Conservation (phyloP, 345 rosid genomes). For the Cochlearia excelsa region DNA sequence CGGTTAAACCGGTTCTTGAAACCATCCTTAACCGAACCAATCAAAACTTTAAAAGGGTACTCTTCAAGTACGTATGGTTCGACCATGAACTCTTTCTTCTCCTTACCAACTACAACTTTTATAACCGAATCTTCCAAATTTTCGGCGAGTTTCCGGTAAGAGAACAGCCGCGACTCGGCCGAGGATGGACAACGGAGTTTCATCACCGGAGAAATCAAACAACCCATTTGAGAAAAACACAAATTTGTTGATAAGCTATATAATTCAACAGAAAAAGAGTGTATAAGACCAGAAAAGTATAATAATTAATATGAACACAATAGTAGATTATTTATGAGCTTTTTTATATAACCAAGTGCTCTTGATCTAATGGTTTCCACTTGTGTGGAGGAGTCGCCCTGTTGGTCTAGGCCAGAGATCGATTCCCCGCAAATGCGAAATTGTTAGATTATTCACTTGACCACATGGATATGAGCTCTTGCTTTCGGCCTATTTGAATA, state of each 20-base stretch:
- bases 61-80: conserved; percentile 63
- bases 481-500: too few species aligned
- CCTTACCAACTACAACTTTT: conserved; percentile 79
- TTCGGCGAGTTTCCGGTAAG: conserved; percentile 42
- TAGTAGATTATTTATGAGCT: too few species aligned
- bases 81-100: conserved; percentile 67
- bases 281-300: too few species aligned
- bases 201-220: conserved; percentile 60
- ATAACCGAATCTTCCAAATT: conserved; percentile 36
- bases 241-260: background rate
- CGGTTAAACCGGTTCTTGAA: conserved; percentile 11
- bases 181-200: conserved; percentile 42
- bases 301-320: too few species aligned
- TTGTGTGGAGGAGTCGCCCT: too few species aligned
- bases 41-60: conserved; percentile 58
- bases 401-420: too few species aligned
- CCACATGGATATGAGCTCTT: too few species aligned
- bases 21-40: conserved; percentile 36
- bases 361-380: too few species aligned
- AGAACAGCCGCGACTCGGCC: conserved; percentile 37
- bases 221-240: conserved; percentile 46
- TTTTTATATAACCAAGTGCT: too few species aligned
- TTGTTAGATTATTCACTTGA: too few species aligned
- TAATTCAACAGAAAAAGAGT: background rate
- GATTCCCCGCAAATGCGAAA: too few species aligned